phyloP scores from a whole-genome alignment of 2,329 filamentous ascomycete species.

The Hypomyces rosellus region DNA sequence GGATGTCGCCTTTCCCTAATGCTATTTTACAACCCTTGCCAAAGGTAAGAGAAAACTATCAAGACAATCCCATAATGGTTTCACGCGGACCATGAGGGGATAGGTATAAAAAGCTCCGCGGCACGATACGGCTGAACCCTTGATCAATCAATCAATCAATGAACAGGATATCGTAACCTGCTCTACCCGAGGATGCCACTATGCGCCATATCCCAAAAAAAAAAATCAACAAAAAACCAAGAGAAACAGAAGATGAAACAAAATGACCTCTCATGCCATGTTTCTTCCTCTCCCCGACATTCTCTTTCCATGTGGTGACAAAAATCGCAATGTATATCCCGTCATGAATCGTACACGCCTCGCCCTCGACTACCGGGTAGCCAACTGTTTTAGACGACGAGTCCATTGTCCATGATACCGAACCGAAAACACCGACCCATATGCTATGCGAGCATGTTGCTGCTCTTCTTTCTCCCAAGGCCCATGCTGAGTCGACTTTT shows the following conservation, averaged over 20 bases:
- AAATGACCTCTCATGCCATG: not conserved
- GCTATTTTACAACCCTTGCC: not conserved
- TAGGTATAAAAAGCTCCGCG: not conserved
- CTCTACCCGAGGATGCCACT: not conserved
- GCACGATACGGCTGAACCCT: not conserved
- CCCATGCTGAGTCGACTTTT: slow-evolving; percentile 62
- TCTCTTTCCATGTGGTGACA: not conserved
- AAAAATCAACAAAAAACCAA: not conserved
- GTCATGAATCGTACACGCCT: slow-evolving; percentile 16
- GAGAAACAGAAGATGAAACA: too few species aligned
- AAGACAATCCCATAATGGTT: not conserved
- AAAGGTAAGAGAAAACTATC: not conserved
- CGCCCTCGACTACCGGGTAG: slow-evolving; percentile 5
- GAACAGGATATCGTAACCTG: not conserved
- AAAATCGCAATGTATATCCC: slow-evolving; percentile 6
- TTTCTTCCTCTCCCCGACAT: not conserved
- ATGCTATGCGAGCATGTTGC: slow-evolving; percentile 31
- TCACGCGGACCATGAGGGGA: too few species aligned
- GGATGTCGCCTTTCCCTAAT: not conserved
- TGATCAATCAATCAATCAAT: not conserved
- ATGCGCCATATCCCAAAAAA: not conserved
- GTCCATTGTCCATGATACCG: slow-evolving; percentile 4
- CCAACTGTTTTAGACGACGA: not conserved
- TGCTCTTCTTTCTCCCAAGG: slow-evolving; percentile 66
- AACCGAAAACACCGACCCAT: slow-evolving; percentile 8